Conservation (phyloP, 2,329 filamentous ascomycete genomes). For the Fusarium sp. region DNA sequence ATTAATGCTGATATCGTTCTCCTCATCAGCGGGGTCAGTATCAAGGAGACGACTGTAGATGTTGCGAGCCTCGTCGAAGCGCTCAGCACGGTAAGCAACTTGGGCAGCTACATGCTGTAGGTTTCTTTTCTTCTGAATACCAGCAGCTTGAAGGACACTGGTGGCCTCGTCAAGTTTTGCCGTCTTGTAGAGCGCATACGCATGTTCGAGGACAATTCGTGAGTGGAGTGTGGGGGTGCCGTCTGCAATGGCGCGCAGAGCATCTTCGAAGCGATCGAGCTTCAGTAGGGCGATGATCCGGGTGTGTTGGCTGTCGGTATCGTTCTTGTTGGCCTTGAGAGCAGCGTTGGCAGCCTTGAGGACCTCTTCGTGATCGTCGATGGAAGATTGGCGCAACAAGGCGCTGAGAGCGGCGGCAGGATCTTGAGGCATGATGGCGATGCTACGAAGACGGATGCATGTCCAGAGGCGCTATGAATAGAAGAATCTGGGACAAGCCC, state of each 20-base stretch:
- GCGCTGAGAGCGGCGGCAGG: conserved; percentile 67
- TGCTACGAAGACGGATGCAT: conserved; percentile 48
- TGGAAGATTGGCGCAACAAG: conserved; percentile 68
- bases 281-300: conserved; percentile 83
- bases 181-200: conserved; percentile 88
- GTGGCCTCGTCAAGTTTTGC: conserved; percentile 79
- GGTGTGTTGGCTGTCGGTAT: conserved; percentile 75
- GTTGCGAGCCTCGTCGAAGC: conserved; percentile 76
- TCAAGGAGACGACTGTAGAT: conserved; percentile 74
- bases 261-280: conserved; percentile 86
- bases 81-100: conserved; percentile 81
- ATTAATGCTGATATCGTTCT: conserved; percentile 84
- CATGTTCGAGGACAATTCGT: conserved; percentile 76
- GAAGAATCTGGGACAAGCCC: background rate
- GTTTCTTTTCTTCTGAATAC: conserved; percentile 52
- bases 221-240: conserved; percentile 73
- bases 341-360: conserved; percentile 75
- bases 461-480: conserved; percentile 18
- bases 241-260: conserved; percentile 76
- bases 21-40: conserved; percentile 70
- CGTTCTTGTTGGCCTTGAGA: conserved; percentile 72
- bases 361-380: conserved; percentile 81
- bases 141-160: conserved; percentile 56
- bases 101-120: conserved; percentile 73
- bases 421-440: conserved; percentile 60